Evolutionary conservation across 257 asterid genomes (phyloP), one percentile per base, ranked within the genome.

Genomic region (Lycium ferocissimum): DNA sequence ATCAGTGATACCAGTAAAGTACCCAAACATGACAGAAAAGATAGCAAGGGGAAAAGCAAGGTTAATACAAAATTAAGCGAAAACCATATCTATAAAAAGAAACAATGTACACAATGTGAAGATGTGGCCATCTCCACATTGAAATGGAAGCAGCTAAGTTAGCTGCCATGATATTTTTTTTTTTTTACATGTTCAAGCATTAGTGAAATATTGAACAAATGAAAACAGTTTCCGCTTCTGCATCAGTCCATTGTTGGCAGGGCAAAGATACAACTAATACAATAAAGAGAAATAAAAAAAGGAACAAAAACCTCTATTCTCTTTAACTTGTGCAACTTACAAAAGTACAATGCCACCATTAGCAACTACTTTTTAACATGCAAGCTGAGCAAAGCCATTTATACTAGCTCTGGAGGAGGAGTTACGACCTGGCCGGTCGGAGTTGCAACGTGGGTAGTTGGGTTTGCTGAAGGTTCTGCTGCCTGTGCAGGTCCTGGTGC

Each of bases 401-500:
- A 78, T 14, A 78, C 49, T 53, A 53, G 49, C 33, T 78, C 82
- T n/a, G 65, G 49, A 51, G 26, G 82, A 78, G 82, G 49, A 35
- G 82, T 12, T 53, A 26, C 40, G 2, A 17, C 66, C 82, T 78
- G 82, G 65, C 26, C 33, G 13, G 82, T 78, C 38, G 82, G 82
- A 26, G 66, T 53, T 53, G 82, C 82, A 78, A 78, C 82, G 33
- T 78, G 82, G 7, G 82, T 33, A 7, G 82, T 78, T 78, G 82
- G 82, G 33, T 83, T 49, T 53, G 70, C 47, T 9, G 85, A 66
- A 71, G 87, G 80, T 53, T 82, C 86, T 37, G 89, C 67, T 65
- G 82, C 87, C 61, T 85, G 81, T 58, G 89, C 87, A 35, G 90
- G 84, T 83, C 37, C 83, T 57, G 89, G 87, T 7, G 86, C 89